These are phyloP conservation scores for Microstegium vimineum DNA, from an alignment of 176 grass and related monocot genomes.

Conservation along the genomic window DNA sequence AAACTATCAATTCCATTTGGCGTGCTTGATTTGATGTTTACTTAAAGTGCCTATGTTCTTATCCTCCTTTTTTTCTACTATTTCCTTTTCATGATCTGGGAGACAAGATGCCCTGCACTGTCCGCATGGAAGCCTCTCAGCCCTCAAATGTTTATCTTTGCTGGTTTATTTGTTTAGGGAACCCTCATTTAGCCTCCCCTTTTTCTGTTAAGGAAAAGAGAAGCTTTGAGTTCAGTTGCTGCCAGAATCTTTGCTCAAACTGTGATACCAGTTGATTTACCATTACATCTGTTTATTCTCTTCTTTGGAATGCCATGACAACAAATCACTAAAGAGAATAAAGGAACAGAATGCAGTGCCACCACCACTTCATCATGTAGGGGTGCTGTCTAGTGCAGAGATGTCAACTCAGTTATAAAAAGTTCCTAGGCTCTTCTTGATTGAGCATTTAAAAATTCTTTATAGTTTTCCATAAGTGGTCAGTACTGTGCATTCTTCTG, in stretches of 20 bases:
- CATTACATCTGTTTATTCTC: conserved; percentile 51
- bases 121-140: conserved; percentile 21
- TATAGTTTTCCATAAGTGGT: conserved; percentile 41
- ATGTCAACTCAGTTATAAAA: conserved; percentile 40
- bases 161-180: conserved; percentile 11
- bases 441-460: conserved; percentile 33
- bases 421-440: conserved; percentile 21
- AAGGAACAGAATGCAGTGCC: conserved; percentile 38
- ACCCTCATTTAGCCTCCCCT: conserved; percentile 21
- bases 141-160: conserved; percentile 29
- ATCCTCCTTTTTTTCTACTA: conserved; percentile 10
- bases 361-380: conserved; percentile 37
- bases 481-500: conserved; percentile 29
- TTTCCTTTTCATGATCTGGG: neutral
- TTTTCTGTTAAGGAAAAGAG: conserved; percentile 51
- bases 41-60: conserved; percentile 37
- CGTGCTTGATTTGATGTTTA: conserved; percentile 34
- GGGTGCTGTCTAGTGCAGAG: conserved; percentile 32
- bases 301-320: conserved; percentile 32
- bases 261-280: conserved; percentile 26
- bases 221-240: conserved; percentile 37
- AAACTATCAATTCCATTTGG: conserved; percentile 36
- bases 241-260: conserved; percentile 48
- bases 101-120: conserved; percentile 22
- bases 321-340: conserved; percentile 38